phyloP scores from a whole-genome alignment of 2,329 filamentous ascomycete species.

The Drechslerella coelobrocha region DNA sequence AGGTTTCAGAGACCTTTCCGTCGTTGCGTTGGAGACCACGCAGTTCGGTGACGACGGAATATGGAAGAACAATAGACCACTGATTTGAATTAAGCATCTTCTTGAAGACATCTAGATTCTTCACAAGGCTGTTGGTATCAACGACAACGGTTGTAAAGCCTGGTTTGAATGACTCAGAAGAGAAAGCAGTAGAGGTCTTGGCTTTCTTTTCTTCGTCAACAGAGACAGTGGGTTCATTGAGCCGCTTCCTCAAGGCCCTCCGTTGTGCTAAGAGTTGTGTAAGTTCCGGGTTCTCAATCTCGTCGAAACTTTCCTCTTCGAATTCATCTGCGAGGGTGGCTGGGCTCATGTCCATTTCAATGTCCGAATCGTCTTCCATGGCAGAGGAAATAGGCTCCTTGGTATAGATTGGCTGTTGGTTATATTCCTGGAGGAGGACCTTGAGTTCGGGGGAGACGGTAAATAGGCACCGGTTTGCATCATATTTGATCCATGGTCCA shows the following conservation, averaged over 20 bases:
- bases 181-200: slow-evolving; percentile 31
- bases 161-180: slow-evolving; percentile 30
- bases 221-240: slow-evolving; percentile 23
- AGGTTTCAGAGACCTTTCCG: slow-evolving; percentile 50
- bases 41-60: slow-evolving; percentile 55
- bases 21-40: slow-evolving; percentile 52
- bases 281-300: slow-evolving; percentile 49
- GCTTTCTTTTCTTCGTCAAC: slow-evolving; percentile 28
- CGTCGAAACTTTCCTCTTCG: slow-evolving; percentile 51
- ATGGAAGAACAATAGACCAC: slow-evolving; percentile 54
- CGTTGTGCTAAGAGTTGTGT: slow-evolving; percentile 51
- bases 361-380: slow-evolving; percentile 50
- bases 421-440: slow-evolving; percentile 45
- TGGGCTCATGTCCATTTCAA: slow-evolving; percentile 52
- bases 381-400: slow-evolving; percentile 2
- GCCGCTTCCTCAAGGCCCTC: slow-evolving; percentile 49
- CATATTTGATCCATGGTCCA: slow-evolving; percentile 38
- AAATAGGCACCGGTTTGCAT: slow-evolving; percentile 57
- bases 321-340: slow-evolving; percentile 51
- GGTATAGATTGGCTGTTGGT: background rate
- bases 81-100: slow-evolving; percentile 51
- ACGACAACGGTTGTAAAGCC: slow-evolving; percentile 52
- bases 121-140: slow-evolving; percentile 54
- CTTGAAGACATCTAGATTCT: slow-evolving; percentile 53
- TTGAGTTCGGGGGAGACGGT: slow-evolving; percentile 55